phyloP scores from a whole-genome alignment of 495 filamentous ascomycete genomes.

The Entonaema liquescens region DNA sequence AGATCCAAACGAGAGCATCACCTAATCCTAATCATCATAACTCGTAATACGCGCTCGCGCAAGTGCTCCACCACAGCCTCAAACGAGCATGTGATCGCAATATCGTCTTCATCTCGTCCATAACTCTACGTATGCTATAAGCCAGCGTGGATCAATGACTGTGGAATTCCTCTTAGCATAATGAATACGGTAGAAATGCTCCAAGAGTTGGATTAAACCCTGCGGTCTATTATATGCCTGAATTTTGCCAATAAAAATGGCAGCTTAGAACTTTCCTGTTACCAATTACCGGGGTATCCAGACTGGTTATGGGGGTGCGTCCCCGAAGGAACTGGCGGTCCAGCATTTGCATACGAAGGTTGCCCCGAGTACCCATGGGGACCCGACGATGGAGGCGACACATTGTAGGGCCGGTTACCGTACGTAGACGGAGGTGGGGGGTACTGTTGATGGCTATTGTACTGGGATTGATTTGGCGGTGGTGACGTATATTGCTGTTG shows the following conservation, averaged over 20 bases:
- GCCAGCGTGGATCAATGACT: constrained; percentile 9
- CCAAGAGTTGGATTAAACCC: constrained; percentile 29
- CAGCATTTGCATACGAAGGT: constrained; percentile 43
- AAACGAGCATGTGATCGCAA: constrained; percentile 1
- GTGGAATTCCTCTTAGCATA: constrained; percentile 10
- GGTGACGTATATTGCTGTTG: constrained; percentile 44
- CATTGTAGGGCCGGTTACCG: constrained; percentile 39
- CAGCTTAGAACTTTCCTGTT: background rate
- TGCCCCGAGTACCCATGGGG: constrained; percentile 46
- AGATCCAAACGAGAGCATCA: constrained; percentile 39
- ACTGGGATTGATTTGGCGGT: constrained; percentile 34
- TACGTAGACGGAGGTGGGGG: constrained; percentile 46
- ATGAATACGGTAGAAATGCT: constrained; percentile 24
- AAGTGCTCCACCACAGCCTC: constrained; percentile 1
- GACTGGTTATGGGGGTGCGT: constrained; percentile 48
- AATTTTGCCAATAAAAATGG: constrained; percentile 20
- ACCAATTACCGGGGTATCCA: constrained; percentile 46
- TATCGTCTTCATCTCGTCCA: constrained; percentile 10
- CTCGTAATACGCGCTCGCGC: constrained; percentile 27
- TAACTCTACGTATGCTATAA: constrained; percentile 19
- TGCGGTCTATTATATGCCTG: constrained; percentile 37
- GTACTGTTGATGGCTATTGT: constrained; percentile 43
- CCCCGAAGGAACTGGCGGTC: constrained; percentile 44
- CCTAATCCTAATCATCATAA: constrained; percentile 36
- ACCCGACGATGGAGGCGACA: constrained; percentile 39